A percentile compares a stretch with the other conserved stretches of the same genome.
Evolutionary conservation across 2,329 filamentous ascomycete species (phyloP).

Genomic region (Emericellopsis cladophorae): DNA sequence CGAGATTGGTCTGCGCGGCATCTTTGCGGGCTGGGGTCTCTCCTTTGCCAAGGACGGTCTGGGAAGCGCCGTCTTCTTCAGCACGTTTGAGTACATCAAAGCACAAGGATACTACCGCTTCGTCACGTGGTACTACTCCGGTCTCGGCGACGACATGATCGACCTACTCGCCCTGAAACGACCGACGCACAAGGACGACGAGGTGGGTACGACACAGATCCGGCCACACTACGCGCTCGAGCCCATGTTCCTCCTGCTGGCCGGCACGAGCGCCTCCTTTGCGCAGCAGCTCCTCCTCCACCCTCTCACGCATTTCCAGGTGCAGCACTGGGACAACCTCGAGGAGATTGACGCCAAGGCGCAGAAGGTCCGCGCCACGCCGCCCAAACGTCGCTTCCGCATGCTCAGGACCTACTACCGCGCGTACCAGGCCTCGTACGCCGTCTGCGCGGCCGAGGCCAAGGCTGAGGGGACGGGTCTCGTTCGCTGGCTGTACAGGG

Average conservation of each 20-base stretch:
- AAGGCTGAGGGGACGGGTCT: slow-evolving; percentile 41
- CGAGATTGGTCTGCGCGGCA: slow-evolving; percentile 60
- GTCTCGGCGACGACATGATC: slow-evolving; percentile 37
- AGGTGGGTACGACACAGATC: slow-evolving; percentile 35
- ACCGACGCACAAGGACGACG: slow-evolving; percentile 14
- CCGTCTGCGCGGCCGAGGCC: slow-evolving; percentile 46
- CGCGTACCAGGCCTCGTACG: slow-evolving; percentile 57
- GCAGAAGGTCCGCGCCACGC: slow-evolving; percentile 26
- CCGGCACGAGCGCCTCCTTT: slow-evolving; percentile 56
- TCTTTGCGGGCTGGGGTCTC: slow-evolving; percentile 63
- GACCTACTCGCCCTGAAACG: slow-evolving; percentile 34
- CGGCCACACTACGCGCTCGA: slow-evolving; percentile 65
- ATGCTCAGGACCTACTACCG: slow-evolving; percentile 55
- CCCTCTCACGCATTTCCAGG: slow-evolving; percentile 57
- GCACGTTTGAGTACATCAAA: slow-evolving; percentile 64
- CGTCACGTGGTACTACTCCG: slow-evolving; percentile 57
- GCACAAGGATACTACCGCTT: slow-evolving; percentile 60
- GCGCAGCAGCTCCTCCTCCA: slow-evolving; percentile 59
- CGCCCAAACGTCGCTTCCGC: slow-evolving; percentile 24
- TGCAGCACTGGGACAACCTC: slow-evolving; percentile 59
- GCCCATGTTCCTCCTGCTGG: slow-evolving; percentile 56
- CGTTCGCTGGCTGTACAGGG: slow-evolving; percentile 53
- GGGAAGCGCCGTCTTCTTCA: slow-evolving; percentile 61
- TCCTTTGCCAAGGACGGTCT: slow-evolving; percentile 58
- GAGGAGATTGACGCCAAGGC: slow-evolving; percentile 57